A percentile compares a stretch with the other conserved stretches of the same genome.
These are phyloP conservation scores for Malassezia pachydermatis DNA, from an alignment of 1,284 basidiomycete species.

Conservation along the genomic window DNA sequence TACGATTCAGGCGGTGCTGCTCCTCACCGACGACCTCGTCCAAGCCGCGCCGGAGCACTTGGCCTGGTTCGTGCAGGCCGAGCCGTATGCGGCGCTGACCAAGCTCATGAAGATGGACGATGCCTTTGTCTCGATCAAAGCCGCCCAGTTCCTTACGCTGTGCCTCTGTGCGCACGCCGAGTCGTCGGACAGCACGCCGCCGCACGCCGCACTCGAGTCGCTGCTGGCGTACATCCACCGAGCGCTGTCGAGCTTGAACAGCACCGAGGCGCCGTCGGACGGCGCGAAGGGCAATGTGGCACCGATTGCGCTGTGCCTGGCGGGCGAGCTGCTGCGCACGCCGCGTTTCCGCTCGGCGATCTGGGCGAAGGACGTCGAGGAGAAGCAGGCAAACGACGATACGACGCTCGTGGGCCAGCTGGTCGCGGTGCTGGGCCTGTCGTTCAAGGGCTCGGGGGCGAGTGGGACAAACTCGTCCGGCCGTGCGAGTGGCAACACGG, in stretches of 20 bases:
- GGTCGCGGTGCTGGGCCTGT: constrained; percentile 6
- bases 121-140: constrained; percentile 83
- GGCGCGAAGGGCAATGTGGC: constrained; percentile 57
- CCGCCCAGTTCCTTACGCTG: constrained; percentile 63
- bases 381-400: neutral
- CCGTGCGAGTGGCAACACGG: neutral
- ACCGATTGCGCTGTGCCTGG: constrained; percentile 79
- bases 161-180: constrained; percentile 20
- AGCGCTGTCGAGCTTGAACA: neutral
- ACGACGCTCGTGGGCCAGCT: constrained; percentile 5
- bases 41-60: constrained; percentile 53
- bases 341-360: constrained; percentile 60
- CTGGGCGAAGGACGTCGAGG: constrained; percentile 38
- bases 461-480: neutral
- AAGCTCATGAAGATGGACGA: constrained; percentile 78
- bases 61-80: constrained; percentile 55
- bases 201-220: neutral
- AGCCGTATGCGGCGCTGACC: constrained; percentile 73
- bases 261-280: constrained; percentile 9
- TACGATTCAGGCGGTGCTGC: constrained; percentile 84
- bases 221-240: constrained; percentile 13
- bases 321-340: constrained; percentile 73
- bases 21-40: constrained; percentile 81
- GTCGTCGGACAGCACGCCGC: constrained; percentile 7
- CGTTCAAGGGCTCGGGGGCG: neutral